Base-by-base conservation (phyloP, 768 basidiomycete genomes). In the Lepiota brunneoincarnata region DNA sequence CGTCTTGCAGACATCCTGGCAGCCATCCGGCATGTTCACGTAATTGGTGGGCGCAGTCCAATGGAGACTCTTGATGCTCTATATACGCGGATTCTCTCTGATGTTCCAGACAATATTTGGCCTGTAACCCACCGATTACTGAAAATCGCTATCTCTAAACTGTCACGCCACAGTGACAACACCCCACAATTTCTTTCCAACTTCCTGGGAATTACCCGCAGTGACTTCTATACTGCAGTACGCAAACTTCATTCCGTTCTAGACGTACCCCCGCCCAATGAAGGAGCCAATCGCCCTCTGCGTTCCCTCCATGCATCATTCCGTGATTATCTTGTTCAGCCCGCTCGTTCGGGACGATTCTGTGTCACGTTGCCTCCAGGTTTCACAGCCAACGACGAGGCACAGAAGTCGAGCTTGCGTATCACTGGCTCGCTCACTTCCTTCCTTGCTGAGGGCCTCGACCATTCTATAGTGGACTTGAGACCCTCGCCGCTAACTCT, bases 61-160 rank as follows among this genome's bases (percentile, higher is more conserved):
- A 36, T 56, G 36, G 37, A 15, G 21, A 23, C 43, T 6, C 55
- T 56, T 36, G 55, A 56, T 43, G 35, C 18, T 15, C 49, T 56
- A 4, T 56, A 56, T 24, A 50, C 42, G 21, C 41, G 11, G 26
- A 44, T 55, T 24, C 37, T 55, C 38, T 10, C 14, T 26, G 24
- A n/a, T 1, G 26, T 44, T 15, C 24, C 42, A 2, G 20, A 12
- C 6, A 6, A 11, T 12, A 26, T 24, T 2, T 24, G 21, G 20
- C 23, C 23, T 4, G 4, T 15, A 12, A 44, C 20, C 11, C 42
- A 21, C 2, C 2, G 21, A 1, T 15, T 44, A 6, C 42, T 26
- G 7, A 6, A 23, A 12, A 7, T 23, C 9, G 14, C 14, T 23
- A 44, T 44, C 20, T 14, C 2, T 21, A 2, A 23, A 4, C 20